Conservation (phyloP, 331 rosid genomes). For the Spiraea crenata region DNA sequence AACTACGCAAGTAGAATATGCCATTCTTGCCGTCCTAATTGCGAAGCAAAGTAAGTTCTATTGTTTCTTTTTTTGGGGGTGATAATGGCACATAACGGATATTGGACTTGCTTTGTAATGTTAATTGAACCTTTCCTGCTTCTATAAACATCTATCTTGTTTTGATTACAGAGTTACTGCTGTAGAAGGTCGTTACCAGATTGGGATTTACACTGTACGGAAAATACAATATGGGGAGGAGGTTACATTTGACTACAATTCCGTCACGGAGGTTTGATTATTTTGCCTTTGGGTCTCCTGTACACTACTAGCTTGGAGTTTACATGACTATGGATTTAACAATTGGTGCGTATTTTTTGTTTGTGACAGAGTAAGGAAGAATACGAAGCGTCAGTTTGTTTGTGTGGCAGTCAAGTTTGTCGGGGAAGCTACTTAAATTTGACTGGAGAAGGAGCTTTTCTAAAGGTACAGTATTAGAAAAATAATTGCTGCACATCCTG, state of each 20-base stretch:
- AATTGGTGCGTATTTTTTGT: conserved; percentile 20
- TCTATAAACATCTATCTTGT: conserved; percentile 2
- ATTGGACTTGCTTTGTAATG: background rate
- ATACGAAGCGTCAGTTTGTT: conserved; percentile 96
- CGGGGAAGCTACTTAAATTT: conserved; percentile 97
- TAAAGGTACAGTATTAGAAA: conserved; percentile 46
- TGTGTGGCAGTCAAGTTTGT: conserved; percentile 99
- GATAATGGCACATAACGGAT: background rate
- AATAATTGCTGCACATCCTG: background rate
- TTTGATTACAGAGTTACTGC: conserved; percentile 79
- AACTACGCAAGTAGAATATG: conserved; percentile 98
- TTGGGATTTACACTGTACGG: conserved; percentile 92
- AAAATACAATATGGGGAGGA: conserved; percentile 85
- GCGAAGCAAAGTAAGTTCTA: conserved; percentile 92
- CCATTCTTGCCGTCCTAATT: conserved; percentile 97
- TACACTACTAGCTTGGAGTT: conserved; percentile 6
- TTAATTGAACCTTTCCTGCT: background rate
- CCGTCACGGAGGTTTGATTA: conserved; percentile 92
- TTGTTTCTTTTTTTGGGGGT: background rate
- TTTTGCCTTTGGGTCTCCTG: conserved; percentile 19
- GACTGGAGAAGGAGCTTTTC: conserved; percentile 97
- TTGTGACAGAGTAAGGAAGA: conserved; percentile 90
- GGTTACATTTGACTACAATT: conserved; percentile 93
- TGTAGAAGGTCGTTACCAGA: conserved; percentile 93
- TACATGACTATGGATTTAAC: conserved; percentile 18